These are phyloP conservation scores for Ophiocordyceps camponoti-floridani DNA, from an alignment of 2,329 filamentous ascomycete genomes.

Conservation along the genomic window DNA sequence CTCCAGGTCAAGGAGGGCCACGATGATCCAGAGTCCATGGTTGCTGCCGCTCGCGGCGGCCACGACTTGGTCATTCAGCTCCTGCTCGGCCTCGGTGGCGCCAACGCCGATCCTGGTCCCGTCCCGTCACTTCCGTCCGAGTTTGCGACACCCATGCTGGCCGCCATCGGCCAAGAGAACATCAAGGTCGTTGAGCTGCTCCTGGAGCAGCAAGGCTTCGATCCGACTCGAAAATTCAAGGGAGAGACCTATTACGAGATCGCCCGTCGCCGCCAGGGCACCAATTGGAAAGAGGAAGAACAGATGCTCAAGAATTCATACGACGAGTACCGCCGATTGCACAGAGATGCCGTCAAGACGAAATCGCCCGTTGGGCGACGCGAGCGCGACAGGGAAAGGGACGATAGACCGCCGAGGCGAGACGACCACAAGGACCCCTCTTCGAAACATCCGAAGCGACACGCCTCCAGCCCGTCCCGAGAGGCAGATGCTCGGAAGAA, in stretches of 20 bases:
- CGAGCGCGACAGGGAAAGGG: slow-evolving; percentile 20
- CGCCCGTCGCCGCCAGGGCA: slow-evolving; percentile 63
- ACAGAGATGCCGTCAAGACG: slow-evolving; percentile 30
- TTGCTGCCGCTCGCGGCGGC: slow-evolving; percentile 80
- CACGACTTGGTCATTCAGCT: slow-evolving; percentile 78
- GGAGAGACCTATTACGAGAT: slow-evolving; percentile 78
- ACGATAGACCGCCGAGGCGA: slow-evolving; percentile 23
- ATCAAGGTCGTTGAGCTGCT: slow-evolving; percentile 70
- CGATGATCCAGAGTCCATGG: slow-evolving; percentile 70
- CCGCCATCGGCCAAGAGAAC: slow-evolving; percentile 80
- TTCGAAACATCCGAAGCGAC: slow-evolving; percentile 23
- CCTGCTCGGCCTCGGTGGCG: slow-evolving; percentile 47
- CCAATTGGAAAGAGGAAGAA: slow-evolving; percentile 80
- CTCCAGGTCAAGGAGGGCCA: slow-evolving; percentile 41
- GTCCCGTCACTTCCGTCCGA: slow-evolving; percentile 43
- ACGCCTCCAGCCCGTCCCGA: slow-evolving; percentile 27
- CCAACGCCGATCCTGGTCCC: slow-evolving; percentile 51
- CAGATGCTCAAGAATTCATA: slow-evolving; percentile 62
- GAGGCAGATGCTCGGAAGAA: slow-evolving; percentile 29
- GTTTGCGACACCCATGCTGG: slow-evolving; percentile 80
- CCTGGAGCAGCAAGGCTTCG: slow-evolving; percentile 58
- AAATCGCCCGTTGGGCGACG: slow-evolving; percentile 29
- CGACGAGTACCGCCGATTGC: slow-evolving; percentile 40
- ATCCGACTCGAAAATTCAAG: slow-evolving; percentile 61
- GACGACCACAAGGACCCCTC: slow-evolving; percentile 26